A percentile compares a stretch with the other conserved stretches of the same genome.
phyloP scores from a whole-genome alignment of 2,329 filamentous ascomycete genomes.

The Aspergillus uvarum region DNA sequence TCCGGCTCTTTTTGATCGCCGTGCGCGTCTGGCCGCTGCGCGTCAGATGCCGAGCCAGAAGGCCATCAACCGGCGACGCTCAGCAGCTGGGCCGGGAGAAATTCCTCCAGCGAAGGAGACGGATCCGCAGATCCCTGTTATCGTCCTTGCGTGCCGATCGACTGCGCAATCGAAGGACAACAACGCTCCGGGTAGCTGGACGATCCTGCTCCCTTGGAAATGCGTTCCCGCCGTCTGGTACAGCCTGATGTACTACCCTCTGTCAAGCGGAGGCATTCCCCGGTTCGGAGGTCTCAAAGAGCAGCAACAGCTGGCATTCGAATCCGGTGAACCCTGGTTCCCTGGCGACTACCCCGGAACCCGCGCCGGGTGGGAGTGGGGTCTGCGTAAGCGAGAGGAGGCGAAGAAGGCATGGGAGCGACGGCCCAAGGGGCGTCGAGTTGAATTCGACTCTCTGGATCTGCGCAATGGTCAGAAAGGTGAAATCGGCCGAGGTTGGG shows the following conservation, averaged over 20 bases:
- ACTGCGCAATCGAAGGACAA: slow-evolving; percentile 37
- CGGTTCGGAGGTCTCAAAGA: slow-evolving; percentile 81
- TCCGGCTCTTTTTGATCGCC: slow-evolving; percentile 66
- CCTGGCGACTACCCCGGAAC: slow-evolving; percentile 82
- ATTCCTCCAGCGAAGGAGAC: slow-evolving; percentile 56
- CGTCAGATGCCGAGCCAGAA: slow-evolving; percentile 72
- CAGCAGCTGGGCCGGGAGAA: slow-evolving; percentile 61
- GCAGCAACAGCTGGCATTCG: slow-evolving; percentile 75
- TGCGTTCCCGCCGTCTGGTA: slow-evolving; percentile 86
- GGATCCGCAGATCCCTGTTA: slow-evolving; percentile 76
- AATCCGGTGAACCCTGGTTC: slow-evolving; percentile 76
- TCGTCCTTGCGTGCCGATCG: slow-evolving; percentile 64
- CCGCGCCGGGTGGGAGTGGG: slow-evolving; percentile 75
- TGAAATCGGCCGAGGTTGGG: slow-evolving; percentile 78
- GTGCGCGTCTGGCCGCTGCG: slow-evolving; percentile 63
- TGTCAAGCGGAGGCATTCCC: slow-evolving; percentile 76
- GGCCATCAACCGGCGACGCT: slow-evolving; percentile 74
- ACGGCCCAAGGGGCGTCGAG: slow-evolving; percentile 77
- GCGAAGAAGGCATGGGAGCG: slow-evolving; percentile 68
- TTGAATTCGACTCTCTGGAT: slow-evolving; percentile 71
- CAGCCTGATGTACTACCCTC: slow-evolving; percentile 75
- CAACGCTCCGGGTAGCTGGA: slow-evolving; percentile 71
- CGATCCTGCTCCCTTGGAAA: slow-evolving; percentile 83
- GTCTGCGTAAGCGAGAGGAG: slow-evolving; percentile 62
- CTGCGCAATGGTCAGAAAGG: slow-evolving; percentile 73